These are phyloP conservation scores for Trichosporon sp. DNA, from an alignment of 1,284 basidiomycete genomes.

Conservation along the genomic window DNA sequence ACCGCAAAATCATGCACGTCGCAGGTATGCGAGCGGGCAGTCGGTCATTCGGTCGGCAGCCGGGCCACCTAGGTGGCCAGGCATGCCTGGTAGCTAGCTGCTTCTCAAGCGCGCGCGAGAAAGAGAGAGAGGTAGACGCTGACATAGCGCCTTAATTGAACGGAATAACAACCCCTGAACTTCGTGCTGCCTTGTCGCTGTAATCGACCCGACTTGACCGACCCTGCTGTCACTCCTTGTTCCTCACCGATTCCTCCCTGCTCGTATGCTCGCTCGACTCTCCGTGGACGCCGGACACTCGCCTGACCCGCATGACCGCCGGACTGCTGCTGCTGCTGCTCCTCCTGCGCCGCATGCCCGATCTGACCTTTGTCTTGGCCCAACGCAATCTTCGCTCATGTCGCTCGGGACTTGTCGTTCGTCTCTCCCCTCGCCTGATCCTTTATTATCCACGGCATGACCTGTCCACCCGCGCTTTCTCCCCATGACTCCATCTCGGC, in stretches of 20 bases:
- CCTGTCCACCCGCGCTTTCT: neutral
- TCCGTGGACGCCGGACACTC: neutral
- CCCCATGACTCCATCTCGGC: neutral
- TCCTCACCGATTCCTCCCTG: neutral
- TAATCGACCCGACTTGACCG: neutral
- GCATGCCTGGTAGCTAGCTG: no score
- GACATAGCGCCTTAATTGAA: slow-evolving; percentile 1
- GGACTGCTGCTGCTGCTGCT: no score
- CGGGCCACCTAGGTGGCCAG: no score
- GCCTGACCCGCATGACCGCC: neutral
- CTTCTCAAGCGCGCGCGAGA: neutral
- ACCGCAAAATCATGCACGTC: neutral
- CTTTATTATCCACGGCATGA: neutral
- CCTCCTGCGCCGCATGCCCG: neutral
- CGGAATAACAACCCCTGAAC: neutral
- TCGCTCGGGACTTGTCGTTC: neutral
- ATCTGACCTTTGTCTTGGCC: neutral
- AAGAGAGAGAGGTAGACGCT: neutral
- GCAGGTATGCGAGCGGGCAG: neutral
- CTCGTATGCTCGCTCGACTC: neutral
- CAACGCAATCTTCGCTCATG: neutral
- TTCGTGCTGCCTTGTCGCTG: neutral
- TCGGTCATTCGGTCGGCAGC: no score
- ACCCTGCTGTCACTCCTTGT: neutral
- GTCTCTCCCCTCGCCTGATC: neutral